phyloP scores from a whole-genome alignment of 129 eudicot species.

The Heracleum sosnowskyi region DNA sequence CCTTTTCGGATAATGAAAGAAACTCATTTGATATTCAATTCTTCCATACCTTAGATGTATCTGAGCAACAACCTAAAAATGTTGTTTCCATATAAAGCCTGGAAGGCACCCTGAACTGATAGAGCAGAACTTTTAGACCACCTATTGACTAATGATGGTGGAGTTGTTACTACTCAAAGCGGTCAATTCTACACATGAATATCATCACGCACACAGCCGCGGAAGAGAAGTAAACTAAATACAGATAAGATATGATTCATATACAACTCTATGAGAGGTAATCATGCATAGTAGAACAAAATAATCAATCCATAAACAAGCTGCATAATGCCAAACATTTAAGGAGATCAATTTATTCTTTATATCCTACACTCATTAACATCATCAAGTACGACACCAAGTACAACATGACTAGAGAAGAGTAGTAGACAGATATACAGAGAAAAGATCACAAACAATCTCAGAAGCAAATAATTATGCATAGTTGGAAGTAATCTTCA shows the following conservation, averaged over 20 bases:
- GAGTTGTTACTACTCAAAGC: background rate
- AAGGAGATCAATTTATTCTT: background rate
- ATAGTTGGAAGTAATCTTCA: background rate
- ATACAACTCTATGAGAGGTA: too few species aligned
- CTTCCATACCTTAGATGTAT: too few species aligned
- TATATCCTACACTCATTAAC: background rate
- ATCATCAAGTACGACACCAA: background rate
- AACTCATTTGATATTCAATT: too few species aligned
- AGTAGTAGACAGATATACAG: background rate
- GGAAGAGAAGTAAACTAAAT: background rate
- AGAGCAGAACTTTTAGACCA: background rate
- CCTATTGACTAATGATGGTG: background rate
- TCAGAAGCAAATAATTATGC: background rate
- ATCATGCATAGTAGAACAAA: too few species aligned
- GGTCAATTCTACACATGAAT: background rate
- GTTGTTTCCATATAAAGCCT: too few species aligned
- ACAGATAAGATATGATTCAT: too few species aligned
- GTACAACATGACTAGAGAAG: background rate
- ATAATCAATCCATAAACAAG: background rate
- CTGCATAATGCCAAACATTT: background rate
- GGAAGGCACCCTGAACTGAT: background rate
- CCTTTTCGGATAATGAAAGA: too few species aligned
- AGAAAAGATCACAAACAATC: background rate
- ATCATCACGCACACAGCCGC: background rate
- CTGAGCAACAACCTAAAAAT: too few species aligned